A percentile compares a stretch with the other conserved stretches of the same genome.
These are phyloP conservation scores for Candida glucosophila DNA, from an alignment of 1,139 yeast genomes.

Conservation along the genomic window DNA sequence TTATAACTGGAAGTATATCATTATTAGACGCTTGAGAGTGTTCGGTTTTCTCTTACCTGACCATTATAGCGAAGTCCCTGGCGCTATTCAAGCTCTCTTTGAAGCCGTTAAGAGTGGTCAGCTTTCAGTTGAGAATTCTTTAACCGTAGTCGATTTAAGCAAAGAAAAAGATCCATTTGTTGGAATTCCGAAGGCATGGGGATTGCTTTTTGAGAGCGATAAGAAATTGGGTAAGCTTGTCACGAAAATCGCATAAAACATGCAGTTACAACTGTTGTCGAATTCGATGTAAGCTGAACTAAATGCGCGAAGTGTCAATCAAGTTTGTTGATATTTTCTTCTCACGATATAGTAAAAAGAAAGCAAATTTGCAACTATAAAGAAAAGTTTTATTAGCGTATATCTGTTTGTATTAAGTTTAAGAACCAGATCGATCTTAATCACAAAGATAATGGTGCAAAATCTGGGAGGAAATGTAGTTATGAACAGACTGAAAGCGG, in stretches of 20 bases:
- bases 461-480: too few relatives aligned
- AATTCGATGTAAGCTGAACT: too few relatives aligned
- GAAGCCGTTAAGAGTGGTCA: constrained; percentile 33
- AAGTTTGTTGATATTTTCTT: too few relatives aligned
- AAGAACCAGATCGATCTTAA: too few relatives aligned
- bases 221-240: constrained; percentile 30
- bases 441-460: too few relatives aligned
- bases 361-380: too few relatives aligned
- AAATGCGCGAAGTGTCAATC: too few relatives aligned
- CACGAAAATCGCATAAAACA: constrained; percentile 19
- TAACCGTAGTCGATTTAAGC: constrained; percentile 18
- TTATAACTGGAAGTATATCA: constrained; percentile 32
- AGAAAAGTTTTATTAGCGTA: too few relatives aligned
- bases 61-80: constrained; percentile 19
- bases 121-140: constrained; percentile 20
- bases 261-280: too few relatives aligned
- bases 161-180: constrained; percentile 13
- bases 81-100: constrained; percentile 26
- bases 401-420: too few relatives aligned
- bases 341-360: too few relatives aligned
- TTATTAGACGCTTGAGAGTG: constrained; percentile 39
- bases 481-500: too few relatives aligned
- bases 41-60: constrained; percentile 42
- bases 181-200: constrained; percentile 22
- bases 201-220: constrained; percentile 18